A percentile compares a stretch with the other conserved stretches of the same genome.
phyloP scores from a whole-genome alignment of 2,329 filamentous ascomycete genomes.

The Pseudopithomyces chartarum region DNA sequence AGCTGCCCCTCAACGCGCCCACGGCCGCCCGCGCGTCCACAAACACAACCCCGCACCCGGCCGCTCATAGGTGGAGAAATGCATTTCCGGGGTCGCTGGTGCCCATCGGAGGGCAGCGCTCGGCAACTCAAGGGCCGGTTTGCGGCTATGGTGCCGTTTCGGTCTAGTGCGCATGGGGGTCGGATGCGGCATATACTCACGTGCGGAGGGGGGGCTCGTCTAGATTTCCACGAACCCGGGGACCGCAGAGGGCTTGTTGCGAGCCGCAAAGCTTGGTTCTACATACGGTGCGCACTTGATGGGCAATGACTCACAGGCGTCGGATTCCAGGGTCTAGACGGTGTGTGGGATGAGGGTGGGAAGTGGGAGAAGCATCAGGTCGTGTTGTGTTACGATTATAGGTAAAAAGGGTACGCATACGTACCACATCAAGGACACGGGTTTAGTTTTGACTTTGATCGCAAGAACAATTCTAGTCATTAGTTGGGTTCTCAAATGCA shows the following conservation, averaged over 20 bases:
- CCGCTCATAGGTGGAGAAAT: conserved; percentile 27
- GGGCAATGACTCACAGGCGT: background rate
- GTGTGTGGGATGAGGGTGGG: background rate
- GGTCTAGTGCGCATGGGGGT: background rate
- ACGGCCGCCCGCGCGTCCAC: background rate
- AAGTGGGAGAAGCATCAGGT: background rate
- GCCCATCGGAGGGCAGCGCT: background rate
- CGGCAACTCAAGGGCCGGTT: conserved; percentile 6
- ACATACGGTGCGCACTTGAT: background rate
- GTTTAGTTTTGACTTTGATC: background rate
- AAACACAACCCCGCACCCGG: conserved; percentile 5
- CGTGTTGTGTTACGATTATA: background rate
- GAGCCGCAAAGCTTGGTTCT: conserved; percentile 7
- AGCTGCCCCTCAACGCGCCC: background rate
- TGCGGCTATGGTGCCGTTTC: background rate
- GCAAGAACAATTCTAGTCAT: background rate
- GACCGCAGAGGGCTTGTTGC: background rate
- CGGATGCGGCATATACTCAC: background rate
- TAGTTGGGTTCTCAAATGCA: background rate
- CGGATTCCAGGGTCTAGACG: background rate
- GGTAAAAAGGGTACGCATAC: background rate
- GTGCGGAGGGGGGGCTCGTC: background rate
- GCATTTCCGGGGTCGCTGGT: conserved; percentile 7
- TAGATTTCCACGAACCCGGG: background rate
- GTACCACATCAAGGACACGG: background rate